Evolutionary conservation across 139 green algal genomes (phyloP).

Genomic region (Picochlorum costavermella): DNA sequence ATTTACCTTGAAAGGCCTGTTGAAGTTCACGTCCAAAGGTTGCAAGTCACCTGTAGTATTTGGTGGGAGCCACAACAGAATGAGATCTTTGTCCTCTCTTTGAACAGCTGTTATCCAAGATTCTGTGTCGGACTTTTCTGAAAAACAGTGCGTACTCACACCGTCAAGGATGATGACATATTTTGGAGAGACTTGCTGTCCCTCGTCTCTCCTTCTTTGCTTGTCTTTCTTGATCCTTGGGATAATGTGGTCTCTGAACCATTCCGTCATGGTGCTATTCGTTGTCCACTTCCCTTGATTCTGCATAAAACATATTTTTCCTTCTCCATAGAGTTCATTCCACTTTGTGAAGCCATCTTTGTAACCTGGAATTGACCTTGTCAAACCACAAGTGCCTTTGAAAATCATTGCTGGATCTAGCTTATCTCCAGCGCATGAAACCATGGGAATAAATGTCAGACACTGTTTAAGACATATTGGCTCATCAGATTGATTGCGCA

Average conservation of each 20-base stretch:
- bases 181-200: neutral
- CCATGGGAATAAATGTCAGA: neutral
- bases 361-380: constrained; percentile 3
- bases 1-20: neutral
- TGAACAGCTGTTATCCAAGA: neutral
- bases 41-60: neutral
- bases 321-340: neutral
- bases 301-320: constrained; percentile 1
- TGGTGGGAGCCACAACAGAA: neutral
- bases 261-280: neutral
- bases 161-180: neutral
- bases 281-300: constrained; percentile 1
- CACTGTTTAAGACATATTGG: neutral
- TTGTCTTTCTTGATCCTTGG: constrained; percentile 4
- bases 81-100: neutral
- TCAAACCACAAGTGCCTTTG: neutral
- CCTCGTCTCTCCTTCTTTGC: neutral
- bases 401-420: neutral
- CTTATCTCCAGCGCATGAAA: constrained; percentile 1
- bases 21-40: constrained; percentile 1
- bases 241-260: neutral
- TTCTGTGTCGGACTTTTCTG: neutral
- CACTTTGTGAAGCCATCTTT: constrained; percentile 1
- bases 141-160: neutral
- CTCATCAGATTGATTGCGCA: neutral